Base-by-base conservation (phyloP, 352 stramenopile species). In the Albugo candida region DNA sequence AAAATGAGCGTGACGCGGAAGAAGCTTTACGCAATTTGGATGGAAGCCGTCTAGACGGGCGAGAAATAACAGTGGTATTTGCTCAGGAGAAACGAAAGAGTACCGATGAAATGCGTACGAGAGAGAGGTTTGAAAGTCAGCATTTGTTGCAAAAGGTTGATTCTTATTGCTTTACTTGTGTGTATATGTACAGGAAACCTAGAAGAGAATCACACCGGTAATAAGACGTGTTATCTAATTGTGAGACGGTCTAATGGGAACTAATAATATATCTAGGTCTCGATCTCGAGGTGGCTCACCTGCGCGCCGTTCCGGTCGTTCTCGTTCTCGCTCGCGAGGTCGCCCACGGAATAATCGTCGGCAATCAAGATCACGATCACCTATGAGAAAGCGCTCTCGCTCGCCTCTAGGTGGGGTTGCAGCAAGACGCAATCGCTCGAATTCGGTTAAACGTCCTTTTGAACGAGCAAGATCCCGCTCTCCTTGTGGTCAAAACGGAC, bases 31-130 rank as follows among this genome's bases (percentile, higher is more conserved):
- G 88, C 51, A 85, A 86, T 51, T 71, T 97, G 57, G 84, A 97
- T 61, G 81, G 80, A 18, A 80, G 85, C 51, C 62, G 79, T 41
- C 81, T 97, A 48, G 92, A 96, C 47, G 91, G 91, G 46, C 71
- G 82, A 36, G 83, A 96, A 51, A 74, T 97, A 43, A 84, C 92
- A 59, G 91, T 97, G 13, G 85, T 97, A 36, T 96, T 96, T 65
- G 91, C 91, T n/a, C 91, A 97, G 61, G 87, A 97, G 58, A 87
- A 89, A 47, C 80, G 91, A 52, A 97, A 97, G 64, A 95, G 83
- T 13, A 92, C 91, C 10, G 80, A 92, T 48, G 84, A 97, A 59
- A 97, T 97, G 91, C 76, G 83, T 49, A 75, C 80, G n/a, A 69
- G 84, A 45, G 81, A 88, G 49, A 36, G 41, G 59, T 55, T 21